Conservation (phyloP, 768 basidiomycete genomes). For the Lyophyllum decastes region DNA sequence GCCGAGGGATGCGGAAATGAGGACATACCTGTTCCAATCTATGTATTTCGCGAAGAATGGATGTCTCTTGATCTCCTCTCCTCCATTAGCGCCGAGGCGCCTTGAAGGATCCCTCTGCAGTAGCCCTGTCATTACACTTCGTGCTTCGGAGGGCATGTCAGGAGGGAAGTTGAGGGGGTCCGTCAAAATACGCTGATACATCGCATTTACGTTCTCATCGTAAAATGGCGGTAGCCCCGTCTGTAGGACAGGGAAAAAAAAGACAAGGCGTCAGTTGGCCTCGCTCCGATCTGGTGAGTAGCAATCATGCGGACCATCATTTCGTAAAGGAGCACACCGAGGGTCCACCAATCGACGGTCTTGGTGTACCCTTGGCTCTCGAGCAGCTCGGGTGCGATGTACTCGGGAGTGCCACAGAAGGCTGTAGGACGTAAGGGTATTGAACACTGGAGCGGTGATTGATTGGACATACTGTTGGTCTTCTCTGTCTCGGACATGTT, state of each 20-base stretch:
- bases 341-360: constrained; percentile 99
- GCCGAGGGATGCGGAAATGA: not conserved
- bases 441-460: not conserved
- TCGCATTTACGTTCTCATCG: constrained; percentile 97
- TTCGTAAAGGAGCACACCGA: constrained; percentile 95
- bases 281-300: constrained; percentile 14
- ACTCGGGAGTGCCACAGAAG: constrained; percentile 98
- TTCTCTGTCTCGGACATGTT: constrained; percentile 99
- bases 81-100: constrained; percentile 90
- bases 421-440: constrained; percentile 42
- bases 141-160: constrained; percentile 87
- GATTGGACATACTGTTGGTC: constrained; percentile 78
- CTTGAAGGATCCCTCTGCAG: constrained; percentile 86
- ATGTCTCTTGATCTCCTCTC: constrained; percentile 94
- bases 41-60: constrained; percentile 94
- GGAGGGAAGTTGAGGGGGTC: constrained; percentile 92
- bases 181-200: constrained; percentile 93
- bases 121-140: constrained; percentile 85
- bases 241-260: constrained; percentile 37
- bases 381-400: constrained; percentile 96
- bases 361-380: constrained; percentile 97
- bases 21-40: constrained; percentile 78
- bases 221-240: constrained; percentile 98
- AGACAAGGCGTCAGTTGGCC: not conserved
- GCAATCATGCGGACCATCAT: constrained; percentile 71